Base-by-base conservation (phyloP, 768 basidiomycete species). In the Suillus occidentalis region DNA sequence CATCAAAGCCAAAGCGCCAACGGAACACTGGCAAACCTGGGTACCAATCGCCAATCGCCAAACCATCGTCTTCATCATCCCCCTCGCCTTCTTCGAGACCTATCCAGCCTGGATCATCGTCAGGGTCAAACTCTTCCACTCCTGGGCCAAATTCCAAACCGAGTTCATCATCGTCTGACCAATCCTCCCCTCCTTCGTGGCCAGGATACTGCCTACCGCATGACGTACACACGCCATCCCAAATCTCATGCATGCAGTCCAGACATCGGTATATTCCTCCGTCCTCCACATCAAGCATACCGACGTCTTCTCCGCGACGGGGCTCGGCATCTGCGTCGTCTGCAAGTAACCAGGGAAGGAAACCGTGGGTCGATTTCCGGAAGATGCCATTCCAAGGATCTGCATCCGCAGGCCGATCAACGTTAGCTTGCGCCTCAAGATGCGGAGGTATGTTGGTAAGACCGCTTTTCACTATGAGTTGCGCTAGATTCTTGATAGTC, bases 241-340 rank as follows among this genome's bases (percentile, higher is more conserved):
- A 86, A 66, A 94, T 89, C 76, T 94, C 92, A 70, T 93, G 87
- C 81, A 87, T 83, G 67, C 91, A 94, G 50, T 88, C 87, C 18
- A 86, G 70, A 72, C 92, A 94, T 20, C 92, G 83, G 70, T 86
- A 89, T n/a, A 94, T 81, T 1, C 87, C 89, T 13, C 88, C 90
- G 65, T 93, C 92, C 67, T 92, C 90, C 10, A 79, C 80, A 70
- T 94, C 92, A 40, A 84, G 83, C 79, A 89, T 85, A 0, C 91
- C 90, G 68, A 87, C 76, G 34, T 82, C 78, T 49, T 82, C 62
- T 69, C 76, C 69, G 71, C 70, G 69, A 28, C 66, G 36, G 49
- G 63, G 66, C 61, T 64, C 72, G 57, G 67, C 70, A 42, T 66
- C 70, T 12, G 69, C 65, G 9, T 66, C 72, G 45, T 70, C 70